Conservation (phyloP, 177 flowering plant species). For the Tripterygium wilfordii region DNA sequence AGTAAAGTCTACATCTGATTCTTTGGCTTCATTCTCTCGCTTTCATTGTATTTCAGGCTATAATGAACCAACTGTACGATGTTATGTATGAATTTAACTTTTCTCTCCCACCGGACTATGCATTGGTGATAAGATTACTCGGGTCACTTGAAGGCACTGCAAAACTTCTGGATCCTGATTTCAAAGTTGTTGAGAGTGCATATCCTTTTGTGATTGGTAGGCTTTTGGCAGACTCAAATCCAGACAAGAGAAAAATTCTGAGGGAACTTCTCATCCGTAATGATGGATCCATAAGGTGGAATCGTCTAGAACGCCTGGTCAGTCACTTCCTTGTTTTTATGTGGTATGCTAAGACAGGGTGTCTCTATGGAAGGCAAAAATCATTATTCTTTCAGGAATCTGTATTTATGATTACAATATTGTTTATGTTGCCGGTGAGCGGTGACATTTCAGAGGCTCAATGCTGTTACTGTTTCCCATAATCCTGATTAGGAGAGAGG, state of each 20-base stretch:
- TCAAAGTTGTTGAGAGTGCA: slow-evolving; percentile 89
- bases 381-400: too few relatives aligned
- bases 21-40: too few relatives aligned
- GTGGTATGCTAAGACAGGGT: too few relatives aligned
- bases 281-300: slow-evolving; percentile 94
- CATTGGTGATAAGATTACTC: slow-evolving; percentile 83
- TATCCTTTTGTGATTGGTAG: slow-evolving; percentile 92
- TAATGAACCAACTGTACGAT: slow-evolving; percentile 84
- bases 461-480: too few relatives aligned
- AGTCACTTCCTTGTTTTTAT: too few relatives aligned
- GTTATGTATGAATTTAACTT: slow-evolving; percentile 92
- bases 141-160: slow-evolving; percentile 99
- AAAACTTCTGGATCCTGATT: slow-evolving; percentile 84
- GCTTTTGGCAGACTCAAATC: slow-evolving; percentile 83
- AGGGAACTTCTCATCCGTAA: slow-evolving; percentile 80
- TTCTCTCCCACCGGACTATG: slow-evolving; percentile 96
- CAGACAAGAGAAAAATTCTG: slow-evolving; percentile 93
- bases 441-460: too few relatives aligned
- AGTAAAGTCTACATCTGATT: too few relatives aligned
- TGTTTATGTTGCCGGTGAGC: too few relatives aligned
- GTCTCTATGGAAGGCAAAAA: too few relatives aligned
- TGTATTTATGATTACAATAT: too few relatives aligned
- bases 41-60: slow-evolving; percentile 44
- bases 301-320: slow-evolving; percentile 86
- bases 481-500: too few relatives aligned